Base-by-base conservation (phyloP, 257 asterid genomes). In the Echium plantagineum region DNA sequence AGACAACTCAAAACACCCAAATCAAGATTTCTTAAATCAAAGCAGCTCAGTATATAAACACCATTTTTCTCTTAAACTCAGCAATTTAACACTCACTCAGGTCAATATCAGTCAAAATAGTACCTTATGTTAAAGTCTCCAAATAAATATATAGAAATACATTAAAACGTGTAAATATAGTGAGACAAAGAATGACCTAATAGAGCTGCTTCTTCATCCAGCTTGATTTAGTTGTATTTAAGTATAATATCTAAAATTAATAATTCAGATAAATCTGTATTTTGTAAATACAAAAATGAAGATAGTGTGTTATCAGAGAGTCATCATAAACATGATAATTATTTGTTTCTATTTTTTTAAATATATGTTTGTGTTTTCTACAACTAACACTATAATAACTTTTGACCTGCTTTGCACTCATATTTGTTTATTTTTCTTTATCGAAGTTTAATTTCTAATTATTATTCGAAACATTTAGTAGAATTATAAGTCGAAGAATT, bases 1-100 rank as follows among this genome's bases (percentile, higher is more conserved):
- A 74, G n/a, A n/a, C n/a, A n/a, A 62, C 75, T 62, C 58, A 48
- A 46, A 52, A n/a, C 52, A 31, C 18, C 61, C 9, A 69, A 61
- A 61, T 52, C 59, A 46, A 26, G 30, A 52, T 56, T 22, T n/a
- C 5, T 9, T 7, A 24, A 56, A 56, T 56, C 38, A 28, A 56
- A 42, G 18, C 19, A 56, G 38, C 38, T 56, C 17, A 58, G n/a
- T 22, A 31, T 20, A 30, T 55, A 20, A 56, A 9, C 9, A n/a
- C 57, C 26, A 9, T 19, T n/a, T 53, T 19, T 9, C 60, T 42
- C 49, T 10, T 1, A 56, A n/a, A 56, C 60, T 55, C 60, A n/a
- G 15, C 19, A 20, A 12, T 8, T 26, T 55, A 7, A 21, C 26
- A 24, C 26, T 24, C 26, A 24, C 26, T 24, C 15, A 24, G 35